A percentile compares a stretch with the other conserved stretches of the same genome.
Evolutionary conservation across 345 rosid genomes (phyloP).

Genomic region (Barbarea vulgaris): DNA sequence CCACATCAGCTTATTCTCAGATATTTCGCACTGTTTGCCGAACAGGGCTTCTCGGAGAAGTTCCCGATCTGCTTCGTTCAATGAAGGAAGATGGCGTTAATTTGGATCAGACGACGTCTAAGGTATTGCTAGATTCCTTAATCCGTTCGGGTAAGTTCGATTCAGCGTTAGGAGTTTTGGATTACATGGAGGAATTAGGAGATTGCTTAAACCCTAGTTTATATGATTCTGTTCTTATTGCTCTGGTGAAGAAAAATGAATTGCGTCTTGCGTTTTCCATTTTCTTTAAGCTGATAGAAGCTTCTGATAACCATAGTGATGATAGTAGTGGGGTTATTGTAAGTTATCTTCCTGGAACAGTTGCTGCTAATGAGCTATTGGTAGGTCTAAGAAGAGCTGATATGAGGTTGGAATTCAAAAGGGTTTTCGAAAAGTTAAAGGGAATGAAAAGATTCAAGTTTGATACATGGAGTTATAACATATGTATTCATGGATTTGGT

Average conservation of each 20-base stretch:
- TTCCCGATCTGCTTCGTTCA: conserved; percentile 54
- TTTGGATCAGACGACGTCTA: conserved; percentile 59
- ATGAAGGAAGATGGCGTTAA: conserved; percentile 69
- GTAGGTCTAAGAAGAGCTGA: conserved; percentile 64
- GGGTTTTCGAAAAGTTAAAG: conserved; percentile 53
- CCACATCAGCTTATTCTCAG: conserved; percentile 62
- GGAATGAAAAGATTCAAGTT: conserved; percentile 52
- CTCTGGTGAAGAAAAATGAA: conserved; percentile 65
- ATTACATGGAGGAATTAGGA: conserved; percentile 71
- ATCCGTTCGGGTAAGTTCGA: conserved; percentile 65
- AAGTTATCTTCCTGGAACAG: conserved; percentile 50
- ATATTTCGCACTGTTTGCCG: conserved; percentile 64
- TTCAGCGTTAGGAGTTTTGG: conserved; percentile 67
- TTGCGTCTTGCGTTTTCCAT: conserved; percentile 62
- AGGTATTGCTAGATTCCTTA: conserved; percentile 59
- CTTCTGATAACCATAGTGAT: conserved; percentile 34
- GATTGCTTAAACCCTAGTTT: conserved; percentile 47
- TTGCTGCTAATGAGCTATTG: conserved; percentile 67
- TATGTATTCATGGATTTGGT: conserved; percentile 86
- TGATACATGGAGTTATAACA: conserved; percentile 72
- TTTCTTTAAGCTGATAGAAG: conserved; percentile 67
- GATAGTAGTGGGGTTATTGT: conserved; percentile 20
- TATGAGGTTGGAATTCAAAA: conserved; percentile 61
- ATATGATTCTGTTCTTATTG: conserved; percentile 69
- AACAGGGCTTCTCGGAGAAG: conserved; percentile 59